phyloP scores from a whole-genome alignment of 176 grass and related monocot species.

The Luzula sylvatica region DNA sequence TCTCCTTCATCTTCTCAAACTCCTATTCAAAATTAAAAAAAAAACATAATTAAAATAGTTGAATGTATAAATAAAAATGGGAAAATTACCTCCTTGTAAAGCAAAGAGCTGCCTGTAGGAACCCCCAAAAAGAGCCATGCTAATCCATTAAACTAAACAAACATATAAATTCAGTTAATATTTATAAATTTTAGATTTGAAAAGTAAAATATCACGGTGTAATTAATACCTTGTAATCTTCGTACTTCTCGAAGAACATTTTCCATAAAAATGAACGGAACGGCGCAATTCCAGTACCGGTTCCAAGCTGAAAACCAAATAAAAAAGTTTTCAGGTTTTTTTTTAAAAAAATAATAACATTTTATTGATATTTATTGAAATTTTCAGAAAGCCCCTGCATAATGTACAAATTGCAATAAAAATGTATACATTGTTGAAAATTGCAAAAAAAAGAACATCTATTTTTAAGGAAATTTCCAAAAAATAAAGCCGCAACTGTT shows the following conservation, averaged over 20 bases:
- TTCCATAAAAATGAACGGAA: constrained; percentile 93
- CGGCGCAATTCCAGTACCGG: constrained; percentile 85
- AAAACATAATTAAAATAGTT: background rate
- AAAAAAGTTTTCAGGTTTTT: background rate
- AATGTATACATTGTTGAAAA: no score
- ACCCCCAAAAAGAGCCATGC: constrained; percentile 98
- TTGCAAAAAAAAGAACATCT: no score
- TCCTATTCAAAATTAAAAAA: constrained; percentile 36
- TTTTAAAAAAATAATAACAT: no score
- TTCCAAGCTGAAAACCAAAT: constrained; percentile 48
- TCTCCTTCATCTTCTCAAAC: constrained; percentile 80
- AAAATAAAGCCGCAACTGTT: no score
- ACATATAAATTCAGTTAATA: background rate
- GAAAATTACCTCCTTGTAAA: constrained; percentile 56
- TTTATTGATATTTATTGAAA: no score
- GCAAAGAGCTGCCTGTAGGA: constrained; percentile 67
- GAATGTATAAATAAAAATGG: background rate
- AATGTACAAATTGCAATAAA: no score
- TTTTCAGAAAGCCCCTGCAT: background rate
- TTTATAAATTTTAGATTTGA: no score
- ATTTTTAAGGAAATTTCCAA: no score
- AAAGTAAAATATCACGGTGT: background rate
- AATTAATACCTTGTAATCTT: constrained; percentile 68
- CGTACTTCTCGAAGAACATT: constrained; percentile 94
- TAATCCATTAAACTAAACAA: constrained; percentile 78